Base-by-base conservation (phyloP, 2,329 filamentous ascomycete genomes). In the Fusarium camptoceras region DNA sequence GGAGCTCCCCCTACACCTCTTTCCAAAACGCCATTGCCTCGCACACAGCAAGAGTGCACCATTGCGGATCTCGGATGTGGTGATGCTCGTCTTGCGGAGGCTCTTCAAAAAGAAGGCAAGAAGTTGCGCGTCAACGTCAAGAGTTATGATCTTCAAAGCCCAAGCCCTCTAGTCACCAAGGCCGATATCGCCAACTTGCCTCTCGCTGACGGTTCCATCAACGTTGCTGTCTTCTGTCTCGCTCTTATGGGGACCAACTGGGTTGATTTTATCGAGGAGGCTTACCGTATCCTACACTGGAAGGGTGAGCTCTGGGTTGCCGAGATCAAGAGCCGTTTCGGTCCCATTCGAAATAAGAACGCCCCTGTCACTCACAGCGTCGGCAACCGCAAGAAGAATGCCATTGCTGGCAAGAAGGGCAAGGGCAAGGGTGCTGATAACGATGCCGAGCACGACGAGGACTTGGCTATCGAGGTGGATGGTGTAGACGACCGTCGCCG, bases 191-290 rank as follows among this genome's bases (percentile, higher is more conserved):
- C 94, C 30, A 87, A 91, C 64, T 84, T 99, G 3, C 95, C 95
- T 0, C 83, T 97, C 1, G 83, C 84, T 8, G 90, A 94, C 72
- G 91, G 89, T 46, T 89, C 87, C 66, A 90, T 94, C 66, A 94
- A 99, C 79, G 86, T 99, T 8, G 93, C 93, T 50, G 91, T 99
- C 73, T 98, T 98, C 84, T 99, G 96, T 80, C 87, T 99, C 31
- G 96, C 95, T 51, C 88, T 99, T 63, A 99, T 99, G 96, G 96
- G 96, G 77, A 99, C 96, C 58, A 99, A 99, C 83, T 99, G 96
- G 95, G 88, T 97, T 55, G 91, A 94, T 74, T 98, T 99, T 79
- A 88, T 99, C 75, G 96, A 98, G 81, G 96, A 99, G 83, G 95
- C 95, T 16, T 97, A 94, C 84, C 91, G 96, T 56, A 86, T 98